Base-by-base conservation (phyloP, 495 filamentous ascomycete species). In the Daldinia decipiens region DNA sequence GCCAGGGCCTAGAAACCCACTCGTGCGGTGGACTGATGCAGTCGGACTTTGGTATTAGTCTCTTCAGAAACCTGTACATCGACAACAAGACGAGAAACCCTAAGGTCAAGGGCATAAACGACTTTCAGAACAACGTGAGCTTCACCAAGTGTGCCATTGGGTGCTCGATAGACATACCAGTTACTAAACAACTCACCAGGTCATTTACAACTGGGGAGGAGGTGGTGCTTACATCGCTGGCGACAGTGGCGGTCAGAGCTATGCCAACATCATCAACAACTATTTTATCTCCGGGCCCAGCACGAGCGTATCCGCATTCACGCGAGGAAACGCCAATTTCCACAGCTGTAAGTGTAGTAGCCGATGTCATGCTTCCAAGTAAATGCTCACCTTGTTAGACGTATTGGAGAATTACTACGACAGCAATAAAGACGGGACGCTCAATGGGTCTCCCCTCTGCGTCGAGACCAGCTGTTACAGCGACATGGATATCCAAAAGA, bases 241-340 rank as follows among this genome's bases (percentile, higher is more conserved):
- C 12, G 76, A 83, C 47, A 77, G 78, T 19, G 76, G 59, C 0
- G 79, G 81, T 6, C 56, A 64, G 45, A 81, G 76, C 39, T 71
- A 74, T 29, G 76, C 76, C 29, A 78, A 83, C 50, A 80, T 83
- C 34, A 70, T 82, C 63, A 78, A 78, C 61, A 83, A 82, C 62
- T 80, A 82, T 60, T 82, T 82, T 72, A 83, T 81, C 69, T 72
- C 78, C 5, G 81, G 80, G 1, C 81, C 80, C 3, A 79, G 70
- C 56, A 80, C 80, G 19, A 78, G 71, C 38, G 76, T 78, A 15
- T 43, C 80, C 6, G 74, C 75, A 3, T 78, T 78, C 47, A 78
- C 76, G 15, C 76, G 76, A 13, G 77, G 77, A 17, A 72, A 79
- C 13, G 62, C 69, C 13, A 77, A 79, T 34, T 79, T 79, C 50